These are phyloP conservation scores for Dryas drummondii DNA, from an alignment of 306 rosid species.

Conservation along the genomic window DNA sequence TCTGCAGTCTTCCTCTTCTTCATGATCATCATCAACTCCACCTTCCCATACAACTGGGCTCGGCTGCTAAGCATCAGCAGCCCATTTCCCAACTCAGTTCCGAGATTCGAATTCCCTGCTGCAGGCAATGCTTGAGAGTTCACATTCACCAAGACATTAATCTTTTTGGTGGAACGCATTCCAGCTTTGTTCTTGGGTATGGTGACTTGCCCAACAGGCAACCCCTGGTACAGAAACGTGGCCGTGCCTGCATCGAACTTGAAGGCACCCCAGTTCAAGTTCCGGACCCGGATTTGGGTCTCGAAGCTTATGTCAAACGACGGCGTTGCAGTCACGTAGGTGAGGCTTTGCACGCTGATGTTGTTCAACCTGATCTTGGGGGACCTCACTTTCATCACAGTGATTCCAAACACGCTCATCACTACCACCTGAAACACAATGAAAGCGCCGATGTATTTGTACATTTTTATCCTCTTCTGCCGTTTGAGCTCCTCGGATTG, in stretches of 20 bases:
- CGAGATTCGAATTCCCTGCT: conserved; percentile 7
- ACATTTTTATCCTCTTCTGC: conserved; percentile 17
- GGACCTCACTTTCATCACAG: conserved; percentile 6
- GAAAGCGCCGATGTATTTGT: conserved; percentile 8
- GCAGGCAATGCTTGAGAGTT: conserved; percentile 9
- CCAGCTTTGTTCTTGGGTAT: conserved; percentile 29
- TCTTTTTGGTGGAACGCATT: conserved; percentile 22
- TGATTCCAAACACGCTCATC: not conserved
- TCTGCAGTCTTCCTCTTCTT: conserved; percentile 28
- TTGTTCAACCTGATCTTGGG: conserved; percentile 13
- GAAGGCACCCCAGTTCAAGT: conserved; percentile 32
- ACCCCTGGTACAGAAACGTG: conserved; percentile 21
- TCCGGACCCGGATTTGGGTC: conserved; percentile 30
- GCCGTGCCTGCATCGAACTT: conserved; percentile 17
- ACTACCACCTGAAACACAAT: conserved; percentile 7
- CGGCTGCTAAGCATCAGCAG: conserved; percentile 18
- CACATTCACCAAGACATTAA: conserved; percentile 24
- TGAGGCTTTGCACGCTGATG: conserved; percentile 10
- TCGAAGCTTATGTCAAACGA: conserved; percentile 27
- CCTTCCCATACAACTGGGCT: conserved; percentile 33
- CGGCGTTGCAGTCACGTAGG: not conserved
- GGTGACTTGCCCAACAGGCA: conserved; percentile 17
- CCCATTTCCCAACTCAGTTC: conserved; percentile 20
- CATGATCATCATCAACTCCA: conserved; percentile 21
- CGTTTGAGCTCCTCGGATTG: conserved; percentile 4